phyloP scores from a whole-genome alignment of 108 stramenopile species.

The Skeletonema tropicum region DNA sequence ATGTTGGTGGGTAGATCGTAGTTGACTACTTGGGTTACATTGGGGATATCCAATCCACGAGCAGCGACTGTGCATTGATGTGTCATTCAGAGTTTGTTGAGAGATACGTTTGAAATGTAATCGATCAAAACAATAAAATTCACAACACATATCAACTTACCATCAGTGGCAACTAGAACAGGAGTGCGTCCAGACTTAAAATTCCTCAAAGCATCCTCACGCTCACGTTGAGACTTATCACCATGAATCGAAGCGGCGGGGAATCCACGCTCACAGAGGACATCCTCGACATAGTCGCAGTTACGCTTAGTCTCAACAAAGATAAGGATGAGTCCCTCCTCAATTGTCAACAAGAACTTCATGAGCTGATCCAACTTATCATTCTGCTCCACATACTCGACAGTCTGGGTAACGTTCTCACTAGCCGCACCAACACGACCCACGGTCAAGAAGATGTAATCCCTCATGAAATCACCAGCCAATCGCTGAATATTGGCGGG shows the following conservation, averaged over 20 bases:
- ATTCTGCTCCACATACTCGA: conserved; percentile 92
- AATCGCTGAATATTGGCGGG: conserved; percentile 93
- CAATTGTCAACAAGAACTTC: conserved; percentile 82
- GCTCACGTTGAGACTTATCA: conserved; percentile 94
- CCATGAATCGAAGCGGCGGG: conserved; percentile 97
- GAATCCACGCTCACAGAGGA: conserved; percentile 84
- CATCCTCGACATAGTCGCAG: conserved; percentile 94
- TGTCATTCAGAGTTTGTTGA: not conserved
- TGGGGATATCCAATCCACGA: conserved; percentile 98
- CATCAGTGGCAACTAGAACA: conserved; percentile 94
- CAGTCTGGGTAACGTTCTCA: conserved; percentile 70
- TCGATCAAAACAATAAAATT: not conserved
- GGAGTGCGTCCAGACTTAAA: conserved; percentile 85
- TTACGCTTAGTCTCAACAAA: conserved; percentile 98
- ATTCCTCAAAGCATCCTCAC: conserved; percentile 86
- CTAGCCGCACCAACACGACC: conserved; percentile 92
- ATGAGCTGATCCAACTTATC: conserved; percentile 91
- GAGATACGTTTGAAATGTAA: not conserved
- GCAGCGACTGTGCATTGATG: conserved; percentile 60
- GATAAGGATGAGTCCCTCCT: conserved; percentile 95
- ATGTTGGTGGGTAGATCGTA: conserved; percentile 94
- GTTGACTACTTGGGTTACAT: conserved; percentile 96
- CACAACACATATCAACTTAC: conserved; percentile 20
- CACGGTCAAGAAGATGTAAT: conserved; percentile 97
- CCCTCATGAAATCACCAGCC: conserved; percentile 92